Percentiles rank a stretch among this genome's conserved stretches.
These are phyloP conservation scores for Leccinum sublutescens DNA, from an alignment of 768 basidiomycete species.

Conservation along the genomic window DNA sequence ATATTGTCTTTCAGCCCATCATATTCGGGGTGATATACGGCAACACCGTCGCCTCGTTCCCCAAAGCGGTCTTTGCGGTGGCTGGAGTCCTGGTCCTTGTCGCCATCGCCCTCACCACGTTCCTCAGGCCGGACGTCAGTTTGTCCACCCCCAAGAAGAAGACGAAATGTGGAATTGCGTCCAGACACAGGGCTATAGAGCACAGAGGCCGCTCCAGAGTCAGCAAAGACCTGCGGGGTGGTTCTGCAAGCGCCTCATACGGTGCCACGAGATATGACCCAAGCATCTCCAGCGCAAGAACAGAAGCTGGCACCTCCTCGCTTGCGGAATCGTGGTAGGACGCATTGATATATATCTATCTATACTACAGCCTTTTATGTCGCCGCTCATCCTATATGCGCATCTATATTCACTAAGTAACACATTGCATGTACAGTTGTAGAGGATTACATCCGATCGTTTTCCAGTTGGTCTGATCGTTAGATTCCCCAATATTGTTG, in stretches of 20 bases:
- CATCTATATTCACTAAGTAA: slow-evolving; percentile 19
- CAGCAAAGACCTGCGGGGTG: slow-evolving; percentile 41
- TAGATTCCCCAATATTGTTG: neutral
- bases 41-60: slow-evolving; percentile 58
- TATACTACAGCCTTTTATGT: neutral
- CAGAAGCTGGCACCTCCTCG: slow-evolving; percentile 8
- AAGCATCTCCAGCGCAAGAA: slow-evolving; percentile 7
- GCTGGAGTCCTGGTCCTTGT: slow-evolving; percentile 54
- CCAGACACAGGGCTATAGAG: slow-evolving; percentile 17
- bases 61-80: slow-evolving; percentile 64
- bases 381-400: neutral
- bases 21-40: slow-evolving; percentile 69
- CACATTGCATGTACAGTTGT: neutral
- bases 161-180: neutral
- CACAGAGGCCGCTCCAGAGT: slow-evolving; percentile 30
- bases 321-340: neutral
- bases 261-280: slow-evolving; percentile 10
- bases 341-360: neutral
- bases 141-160: slow-evolving; percentile 19
- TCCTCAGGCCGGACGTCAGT: slow-evolving; percentile 37
- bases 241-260: slow-evolving; percentile 26
- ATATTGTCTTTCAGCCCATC: slow-evolving; percentile 48
- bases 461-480: neutral
- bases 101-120: slow-evolving; percentile 46
- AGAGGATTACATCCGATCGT: neutral